Conservation (phyloP, 768 basidiomycete species). For the Mycena haematopus region DNA sequence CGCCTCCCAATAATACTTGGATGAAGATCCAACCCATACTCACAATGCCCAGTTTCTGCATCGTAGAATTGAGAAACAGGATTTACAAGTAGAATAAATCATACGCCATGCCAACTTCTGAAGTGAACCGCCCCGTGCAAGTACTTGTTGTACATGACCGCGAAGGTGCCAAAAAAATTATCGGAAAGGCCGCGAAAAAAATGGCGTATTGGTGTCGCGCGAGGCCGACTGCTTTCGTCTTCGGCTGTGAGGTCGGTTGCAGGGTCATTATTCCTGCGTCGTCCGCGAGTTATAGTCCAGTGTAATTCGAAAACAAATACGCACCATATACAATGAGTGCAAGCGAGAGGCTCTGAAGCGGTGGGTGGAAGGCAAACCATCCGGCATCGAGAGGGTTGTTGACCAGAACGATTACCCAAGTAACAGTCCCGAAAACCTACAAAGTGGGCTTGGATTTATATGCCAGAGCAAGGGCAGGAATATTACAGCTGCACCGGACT, state of each 20-base stretch:
- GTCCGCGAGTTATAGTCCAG: not conserved
- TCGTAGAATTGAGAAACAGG: not conserved
- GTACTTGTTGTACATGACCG: slow-evolving; percentile 69
- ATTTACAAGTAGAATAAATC: slow-evolving; percentile 28
- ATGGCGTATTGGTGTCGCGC: slow-evolving; percentile 72
- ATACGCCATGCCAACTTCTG: slow-evolving; percentile 77
- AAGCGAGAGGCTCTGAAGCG: slow-evolving; percentile 64
- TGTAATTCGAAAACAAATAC: not conserved
- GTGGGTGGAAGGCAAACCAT: slow-evolving; percentile 75
- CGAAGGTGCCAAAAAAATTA: slow-evolving; percentile 65
- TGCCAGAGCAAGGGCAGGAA: not conserved
- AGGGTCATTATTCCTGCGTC: slow-evolving; percentile 72
- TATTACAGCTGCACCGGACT: slow-evolving; percentile 20
- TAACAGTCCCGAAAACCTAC: slow-evolving; percentile 48
- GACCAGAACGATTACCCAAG: slow-evolving; percentile 53
- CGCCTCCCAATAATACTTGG: slow-evolving; percentile 69
- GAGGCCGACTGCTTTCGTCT: slow-evolving; percentile 70
- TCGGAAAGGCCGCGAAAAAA: slow-evolving; percentile 59
- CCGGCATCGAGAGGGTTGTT: slow-evolving; percentile 53
- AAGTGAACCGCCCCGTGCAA: slow-evolving; percentile 61
- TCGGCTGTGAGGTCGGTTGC: slow-evolving; percentile 73
- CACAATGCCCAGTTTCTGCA: slow-evolving; percentile 68
- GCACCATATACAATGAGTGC: slow-evolving; percentile 63
- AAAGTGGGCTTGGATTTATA: not conserved
- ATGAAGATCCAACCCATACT: slow-evolving; percentile 64